Percentiles rank a stretch among this genome's conserved stretches.
phyloP scores from a whole-genome alignment of 345 rosid species.

The Balakata baccata region DNA sequence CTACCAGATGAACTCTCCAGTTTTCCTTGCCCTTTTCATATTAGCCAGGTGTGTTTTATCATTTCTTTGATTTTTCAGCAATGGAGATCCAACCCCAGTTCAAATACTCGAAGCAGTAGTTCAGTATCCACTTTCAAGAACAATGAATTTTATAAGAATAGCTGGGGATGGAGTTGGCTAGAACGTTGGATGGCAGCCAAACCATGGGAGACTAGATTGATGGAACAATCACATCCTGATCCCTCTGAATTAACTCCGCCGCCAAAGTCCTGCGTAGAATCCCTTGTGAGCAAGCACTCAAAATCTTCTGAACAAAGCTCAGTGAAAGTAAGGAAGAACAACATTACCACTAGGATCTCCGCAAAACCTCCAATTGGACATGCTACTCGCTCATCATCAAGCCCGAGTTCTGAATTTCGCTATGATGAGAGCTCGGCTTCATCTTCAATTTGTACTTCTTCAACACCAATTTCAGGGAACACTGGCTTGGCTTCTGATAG shows the following conservation, averaged over 20 bases:
- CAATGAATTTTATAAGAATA: slow-evolving; percentile 64
- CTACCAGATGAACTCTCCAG: background rate
- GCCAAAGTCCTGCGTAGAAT: slow-evolving; percentile 28
- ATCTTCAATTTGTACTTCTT: slow-evolving; percentile 69
- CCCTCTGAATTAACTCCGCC: slow-evolving; percentile 39
- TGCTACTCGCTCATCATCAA: slow-evolving; percentile 55
- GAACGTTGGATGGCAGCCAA: slow-evolving; percentile 99
- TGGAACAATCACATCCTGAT: slow-evolving; percentile 51
- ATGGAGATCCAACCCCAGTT: slow-evolving; percentile 59
- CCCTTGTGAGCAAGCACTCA: slow-evolving; percentile 25
- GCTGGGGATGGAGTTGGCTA: slow-evolving; percentile 98
- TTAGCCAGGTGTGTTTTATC: background rate
- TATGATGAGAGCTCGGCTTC: slow-evolving; percentile 76
- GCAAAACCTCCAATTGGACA: slow-evolving; percentile 57
- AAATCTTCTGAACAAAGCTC: slow-evolving; percentile 49
- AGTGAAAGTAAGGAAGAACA: slow-evolving; percentile 65
- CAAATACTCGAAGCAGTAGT: slow-evolving; percentile 29
- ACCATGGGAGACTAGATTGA: slow-evolving; percentile 92
- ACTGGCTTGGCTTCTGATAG: slow-evolving; percentile 49
- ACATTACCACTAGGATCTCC: slow-evolving; percentile 70
- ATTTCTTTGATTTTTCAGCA: slow-evolving; percentile 36
- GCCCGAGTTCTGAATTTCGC: slow-evolving; percentile 67
- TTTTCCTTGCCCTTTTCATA: background rate
- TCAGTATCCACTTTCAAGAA: slow-evolving; percentile 40
- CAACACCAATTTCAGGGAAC: slow-evolving; percentile 59